phyloP scores from a whole-genome alignment of 495 filamentous ascomycete species.

The Aspergillus hancockii region DNA sequence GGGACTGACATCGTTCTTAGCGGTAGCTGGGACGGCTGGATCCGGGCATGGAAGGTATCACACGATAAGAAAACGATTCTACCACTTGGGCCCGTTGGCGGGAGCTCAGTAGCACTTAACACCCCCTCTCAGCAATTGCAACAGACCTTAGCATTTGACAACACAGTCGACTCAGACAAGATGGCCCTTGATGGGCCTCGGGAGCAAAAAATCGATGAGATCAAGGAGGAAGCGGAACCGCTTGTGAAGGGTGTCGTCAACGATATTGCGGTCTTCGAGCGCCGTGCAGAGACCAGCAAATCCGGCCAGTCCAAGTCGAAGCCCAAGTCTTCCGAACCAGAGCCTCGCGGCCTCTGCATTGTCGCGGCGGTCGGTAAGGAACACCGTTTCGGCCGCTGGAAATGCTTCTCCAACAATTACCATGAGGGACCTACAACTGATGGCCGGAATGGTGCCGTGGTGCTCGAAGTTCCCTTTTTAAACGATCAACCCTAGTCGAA shows the following conservation, averaged over 20 bases:
- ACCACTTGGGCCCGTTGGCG: constrained; percentile 65
- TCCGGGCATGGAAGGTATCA: constrained; percentile 82
- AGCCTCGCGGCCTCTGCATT: constrained; percentile 69
- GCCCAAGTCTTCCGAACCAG: constrained; percentile 50
- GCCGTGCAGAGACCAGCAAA: constrained; percentile 36
- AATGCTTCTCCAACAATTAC: constrained; percentile 47
- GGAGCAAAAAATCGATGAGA: constrained; percentile 9
- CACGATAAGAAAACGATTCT: constrained; percentile 81
- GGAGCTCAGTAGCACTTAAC: constrained; percentile 26
- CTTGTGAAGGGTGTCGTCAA: constrained; percentile 77
- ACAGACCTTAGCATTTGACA: constrained; percentile 33
- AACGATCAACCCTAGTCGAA: constrained; percentile 15
- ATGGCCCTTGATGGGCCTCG: constrained; percentile 25
- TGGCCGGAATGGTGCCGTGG: constrained; percentile 74
- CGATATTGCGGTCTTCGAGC: constrained; percentile 80
- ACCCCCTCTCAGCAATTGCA: constrained; percentile 43
- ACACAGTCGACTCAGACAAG: constrained; percentile 20
- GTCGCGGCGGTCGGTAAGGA: constrained; percentile 85
- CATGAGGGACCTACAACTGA: constrained; percentile 46
- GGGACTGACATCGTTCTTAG: constrained; percentile 85
- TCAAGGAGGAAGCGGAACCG: constrained; percentile 27
- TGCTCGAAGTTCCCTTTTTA: constrained; percentile 72
- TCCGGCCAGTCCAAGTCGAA: constrained; percentile 32
- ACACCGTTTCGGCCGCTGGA: constrained; percentile 78
- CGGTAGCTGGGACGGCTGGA: constrained; percentile 89